Evolutionary conservation across 257 asterid genomes (phyloP).

Genomic region (Plantago ovata): DNA sequence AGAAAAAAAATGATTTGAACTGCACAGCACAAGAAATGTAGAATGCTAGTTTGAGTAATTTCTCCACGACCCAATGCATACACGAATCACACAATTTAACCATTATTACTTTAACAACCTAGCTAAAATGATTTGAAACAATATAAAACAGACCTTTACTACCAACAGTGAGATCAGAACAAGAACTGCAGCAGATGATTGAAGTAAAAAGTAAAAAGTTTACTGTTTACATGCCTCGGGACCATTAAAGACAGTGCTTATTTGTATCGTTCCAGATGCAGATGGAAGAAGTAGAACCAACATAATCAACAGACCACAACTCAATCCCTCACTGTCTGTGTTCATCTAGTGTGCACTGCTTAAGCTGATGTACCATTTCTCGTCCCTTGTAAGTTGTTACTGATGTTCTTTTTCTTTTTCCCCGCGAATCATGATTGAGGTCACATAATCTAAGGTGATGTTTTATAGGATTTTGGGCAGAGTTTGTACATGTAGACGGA

Average conservation of each 20-base stretch:
- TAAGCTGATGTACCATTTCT: too few species aligned
- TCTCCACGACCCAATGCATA: too few species aligned
- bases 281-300: constrained; percentile 89
- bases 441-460: not conserved
- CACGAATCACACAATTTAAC: too few species aligned
- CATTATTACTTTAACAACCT: too few species aligned
- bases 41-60: too few species aligned
- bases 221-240: constrained; percentile 74
- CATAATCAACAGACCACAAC: constrained; percentile 91
- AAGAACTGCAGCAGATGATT: too few species aligned
- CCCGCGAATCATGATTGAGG: not conserved
- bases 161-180: too few species aligned
- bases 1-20: too few species aligned
- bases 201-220: not conserved
- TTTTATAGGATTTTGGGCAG: not conserved
- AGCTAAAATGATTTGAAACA: too few species aligned
- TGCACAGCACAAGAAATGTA: too few species aligned
- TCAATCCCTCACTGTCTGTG: constrained; percentile 55
- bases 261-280: constrained; percentile 97
- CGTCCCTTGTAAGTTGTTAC: not conserved
- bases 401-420: not conserved
- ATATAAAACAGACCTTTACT: too few species aligned
- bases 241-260: constrained; percentile 96
- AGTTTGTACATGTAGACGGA: not conserved
- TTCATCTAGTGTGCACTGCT: constrained; percentile 25